These are phyloP conservation scores for Biscogniauxia mediterranea DNA, from an alignment of 2,329 filamentous ascomycete genomes.

Conservation along the genomic window DNA sequence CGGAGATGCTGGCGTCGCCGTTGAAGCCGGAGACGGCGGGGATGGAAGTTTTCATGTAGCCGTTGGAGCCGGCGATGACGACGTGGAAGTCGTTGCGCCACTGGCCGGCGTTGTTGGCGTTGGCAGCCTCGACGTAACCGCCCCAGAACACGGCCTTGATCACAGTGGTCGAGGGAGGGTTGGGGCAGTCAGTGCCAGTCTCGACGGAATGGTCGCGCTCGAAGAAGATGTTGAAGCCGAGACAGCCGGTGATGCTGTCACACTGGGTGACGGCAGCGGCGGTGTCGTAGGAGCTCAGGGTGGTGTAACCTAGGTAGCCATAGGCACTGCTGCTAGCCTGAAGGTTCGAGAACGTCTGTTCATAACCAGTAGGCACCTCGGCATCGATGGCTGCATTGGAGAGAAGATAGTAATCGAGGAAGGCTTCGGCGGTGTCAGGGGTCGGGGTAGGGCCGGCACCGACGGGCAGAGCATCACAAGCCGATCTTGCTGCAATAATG, in stretches of 20 bases:
- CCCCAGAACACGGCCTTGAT: conserved; percentile 34
- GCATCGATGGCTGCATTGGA: conserved; percentile 21
- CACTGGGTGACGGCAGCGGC: conserved; percentile 24
- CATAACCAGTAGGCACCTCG: conserved; percentile 33
- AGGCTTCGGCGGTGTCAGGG: conserved; percentile 34
- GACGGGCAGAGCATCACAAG: conserved; percentile 20
- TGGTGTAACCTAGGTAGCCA: conserved; percentile 27
- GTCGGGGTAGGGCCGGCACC: conserved; percentile 31
- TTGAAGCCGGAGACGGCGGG: conserved; percentile 21
- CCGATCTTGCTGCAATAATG: conserved; percentile 11
- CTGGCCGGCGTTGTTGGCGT: conserved; percentile 24
- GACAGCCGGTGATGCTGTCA: conserved; percentile 23
- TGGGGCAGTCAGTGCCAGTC: conserved; percentile 18
- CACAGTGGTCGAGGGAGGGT: conserved; percentile 24
- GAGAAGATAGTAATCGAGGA: conserved; percentile 26
- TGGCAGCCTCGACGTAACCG: conserved; percentile 21
- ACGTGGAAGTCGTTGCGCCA: conserved; percentile 30
- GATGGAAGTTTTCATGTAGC: conserved; percentile 29
- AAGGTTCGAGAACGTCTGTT: conserved; percentile 31
- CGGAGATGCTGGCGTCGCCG: conserved; percentile 29
- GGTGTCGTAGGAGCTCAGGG: conserved; percentile 24
- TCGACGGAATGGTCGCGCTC: conserved; percentile 28
- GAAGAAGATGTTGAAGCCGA: conserved; percentile 31
- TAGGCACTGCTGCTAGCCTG: conserved; percentile 33
- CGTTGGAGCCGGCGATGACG: conserved; percentile 43